Percentiles rank a stretch among this genome's conserved stretches.
phyloP scores from a whole-genome alignment of 345 rosid genomes.

The Aurinia saxatilis region DNA sequence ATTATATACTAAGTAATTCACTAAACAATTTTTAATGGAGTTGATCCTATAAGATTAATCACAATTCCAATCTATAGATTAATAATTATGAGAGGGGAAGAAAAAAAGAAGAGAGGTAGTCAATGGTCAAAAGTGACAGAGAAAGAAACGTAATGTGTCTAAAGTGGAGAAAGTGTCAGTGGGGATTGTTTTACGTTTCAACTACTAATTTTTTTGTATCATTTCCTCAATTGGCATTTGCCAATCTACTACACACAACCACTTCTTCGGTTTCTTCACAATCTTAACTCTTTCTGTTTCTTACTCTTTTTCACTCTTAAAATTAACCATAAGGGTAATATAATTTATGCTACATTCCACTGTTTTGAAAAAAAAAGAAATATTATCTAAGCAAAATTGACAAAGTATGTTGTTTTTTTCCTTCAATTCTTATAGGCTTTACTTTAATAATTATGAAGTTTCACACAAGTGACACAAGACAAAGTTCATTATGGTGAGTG shows the following conservation, averaged over 20 bases:
- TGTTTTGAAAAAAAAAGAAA: too few relatives aligned
- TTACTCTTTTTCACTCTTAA: neutral
- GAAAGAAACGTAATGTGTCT: conserved; percentile 25
- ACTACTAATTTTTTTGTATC: conserved; percentile 1
- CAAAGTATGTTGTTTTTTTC: too few relatives aligned
- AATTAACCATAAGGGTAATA: too few relatives aligned
- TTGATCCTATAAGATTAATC: neutral
- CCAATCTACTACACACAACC: conserved; percentile 6
- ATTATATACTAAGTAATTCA: too few relatives aligned
- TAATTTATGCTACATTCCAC: too few relatives aligned
- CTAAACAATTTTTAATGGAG: too few relatives aligned
- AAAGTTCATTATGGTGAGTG: conserved; percentile 5
- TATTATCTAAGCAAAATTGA: too few relatives aligned
- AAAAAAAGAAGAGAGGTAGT: conserved; percentile 4
- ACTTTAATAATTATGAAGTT: too few relatives aligned
- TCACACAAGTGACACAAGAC: neutral
- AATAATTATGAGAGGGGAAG: neutral
- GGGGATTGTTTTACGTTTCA: conserved; percentile 12
- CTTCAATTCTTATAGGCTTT: too few relatives aligned
- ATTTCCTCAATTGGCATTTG: neutral
- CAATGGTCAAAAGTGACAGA: conserved; percentile 36
- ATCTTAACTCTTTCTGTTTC: neutral
- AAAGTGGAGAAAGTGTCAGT: conserved; percentile 27
- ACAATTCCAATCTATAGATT: neutral
- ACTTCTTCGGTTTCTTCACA: conserved; percentile 12